A percentile compares a stretch with the other conserved stretches of the same genome.
Conservation (phyloP, 108 stramenopile genomes). For the Skeletonema grethae region DNA sequence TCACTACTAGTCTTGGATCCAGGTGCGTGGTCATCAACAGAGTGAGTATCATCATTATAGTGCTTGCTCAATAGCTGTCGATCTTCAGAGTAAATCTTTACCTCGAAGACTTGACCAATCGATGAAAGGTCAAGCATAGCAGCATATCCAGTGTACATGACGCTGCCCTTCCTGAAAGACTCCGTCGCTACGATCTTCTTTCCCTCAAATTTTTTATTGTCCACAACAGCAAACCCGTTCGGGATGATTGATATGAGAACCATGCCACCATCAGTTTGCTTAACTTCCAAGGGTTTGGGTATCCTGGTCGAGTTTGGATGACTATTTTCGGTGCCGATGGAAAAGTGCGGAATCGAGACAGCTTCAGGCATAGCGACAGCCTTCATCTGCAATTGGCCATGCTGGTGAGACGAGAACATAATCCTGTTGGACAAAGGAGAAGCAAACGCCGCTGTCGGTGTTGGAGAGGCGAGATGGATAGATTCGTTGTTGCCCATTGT, state of each 20-base stretch:
- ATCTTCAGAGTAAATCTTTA: slow-evolving; percentile 30
- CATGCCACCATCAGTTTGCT: background rate
- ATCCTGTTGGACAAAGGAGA: background rate
- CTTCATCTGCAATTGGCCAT: background rate
- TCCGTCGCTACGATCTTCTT: slow-evolving; percentile 33
- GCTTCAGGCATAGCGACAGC: background rate
- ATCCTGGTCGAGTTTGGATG: background rate
- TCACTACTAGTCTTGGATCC: background rate
- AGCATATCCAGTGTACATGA: slow-evolving; percentile 27
- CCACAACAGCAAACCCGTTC: slow-evolving; percentile 31
- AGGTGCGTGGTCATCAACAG: slow-evolving; percentile 9
- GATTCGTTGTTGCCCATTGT: background rate
- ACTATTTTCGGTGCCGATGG: background rate
- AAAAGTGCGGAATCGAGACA: background rate
- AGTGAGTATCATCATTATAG: slow-evolving; percentile 27
- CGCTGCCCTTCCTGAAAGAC: slow-evolving; percentile 21
- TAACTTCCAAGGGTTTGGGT: background rate
- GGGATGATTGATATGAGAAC: slow-evolving; percentile 17
- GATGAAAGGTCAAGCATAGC: slow-evolving; percentile 32
- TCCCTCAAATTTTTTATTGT: slow-evolving; percentile 22
- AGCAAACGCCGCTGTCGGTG: background rate
- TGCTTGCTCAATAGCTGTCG: slow-evolving; percentile 13
- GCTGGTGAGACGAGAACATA: background rate
- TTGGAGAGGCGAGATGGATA: background rate
- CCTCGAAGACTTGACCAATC: slow-evolving; percentile 8